Evolutionary conservation across 1,284 basidiomycete species (phyloP).

Genomic region (Marasmius sp.): DNA sequence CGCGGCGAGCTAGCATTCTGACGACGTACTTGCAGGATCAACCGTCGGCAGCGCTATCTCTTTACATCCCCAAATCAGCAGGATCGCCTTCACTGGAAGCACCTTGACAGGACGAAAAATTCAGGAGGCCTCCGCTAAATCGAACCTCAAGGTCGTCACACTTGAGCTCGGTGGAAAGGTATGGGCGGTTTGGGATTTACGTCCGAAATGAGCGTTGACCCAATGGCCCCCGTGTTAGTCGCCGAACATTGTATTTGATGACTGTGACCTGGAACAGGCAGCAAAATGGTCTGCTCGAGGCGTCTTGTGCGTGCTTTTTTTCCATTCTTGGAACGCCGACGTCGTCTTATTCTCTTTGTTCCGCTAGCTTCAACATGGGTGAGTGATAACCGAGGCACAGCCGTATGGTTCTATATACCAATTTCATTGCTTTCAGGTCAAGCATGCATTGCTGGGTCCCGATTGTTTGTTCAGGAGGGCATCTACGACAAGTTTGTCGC

Average conservation of each 20-base stretch:
- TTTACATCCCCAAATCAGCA: slow-evolving; percentile 45
- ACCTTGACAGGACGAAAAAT: slow-evolving; percentile 66
- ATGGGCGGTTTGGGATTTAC: slow-evolving; percentile 60
- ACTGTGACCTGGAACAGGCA: slow-evolving; percentile 76
- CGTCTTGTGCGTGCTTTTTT: slow-evolving; percentile 61
- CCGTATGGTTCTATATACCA: neutral
- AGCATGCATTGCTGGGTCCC: slow-evolving; percentile 79
- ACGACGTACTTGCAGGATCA: slow-evolving; percentile 41
- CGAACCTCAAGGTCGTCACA: slow-evolving; percentile 68
- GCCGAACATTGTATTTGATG: slow-evolving; percentile 44
- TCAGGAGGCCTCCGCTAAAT: too few relatives aligned
- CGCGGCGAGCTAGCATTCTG: too few relatives aligned
- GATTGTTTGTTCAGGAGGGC: slow-evolving; percentile 79
- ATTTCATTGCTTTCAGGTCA: slow-evolving; percentile 47
- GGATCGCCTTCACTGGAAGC: slow-evolving; percentile 46
- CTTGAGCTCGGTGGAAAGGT: slow-evolving; percentile 84
- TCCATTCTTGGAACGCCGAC: neutral
- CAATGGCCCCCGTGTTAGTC: neutral
- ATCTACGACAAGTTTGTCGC: slow-evolving; percentile 78
- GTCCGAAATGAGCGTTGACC: neutral
- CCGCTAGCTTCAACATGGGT: neutral
- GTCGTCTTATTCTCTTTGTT: neutral
- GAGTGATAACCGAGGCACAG: neutral
- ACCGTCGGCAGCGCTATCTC: slow-evolving; percentile 65
- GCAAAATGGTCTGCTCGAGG: slow-evolving; percentile 80